Evolutionary conservation across 306 rosid genomes (phyloP).

Genomic region (Trifolium repens): DNA sequence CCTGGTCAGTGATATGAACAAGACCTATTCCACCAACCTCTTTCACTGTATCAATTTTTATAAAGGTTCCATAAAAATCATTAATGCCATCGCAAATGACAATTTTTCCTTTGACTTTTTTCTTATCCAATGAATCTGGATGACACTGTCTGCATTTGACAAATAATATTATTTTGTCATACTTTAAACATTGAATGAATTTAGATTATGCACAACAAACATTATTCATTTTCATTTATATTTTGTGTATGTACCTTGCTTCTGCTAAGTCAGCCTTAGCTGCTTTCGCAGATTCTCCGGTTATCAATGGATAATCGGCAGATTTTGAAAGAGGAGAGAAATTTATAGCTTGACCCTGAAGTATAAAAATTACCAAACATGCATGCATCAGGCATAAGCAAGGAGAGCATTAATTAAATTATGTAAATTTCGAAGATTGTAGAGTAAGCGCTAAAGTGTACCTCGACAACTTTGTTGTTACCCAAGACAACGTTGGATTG

Average conservation of each 20-base stretch:
- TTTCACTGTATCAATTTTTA: too few species aligned
- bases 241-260: conserved; percentile 57
- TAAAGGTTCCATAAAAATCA: conserved; percentile 29
- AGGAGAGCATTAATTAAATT: too few species aligned
- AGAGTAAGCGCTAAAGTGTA: background rate
- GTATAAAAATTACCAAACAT: background rate
- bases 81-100: conserved; percentile 55
- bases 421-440: too few species aligned
- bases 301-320: conserved; percentile 42
- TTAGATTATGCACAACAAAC: background rate
- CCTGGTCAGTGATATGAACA: conserved; percentile 46
- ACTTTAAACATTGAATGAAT: too few species aligned
- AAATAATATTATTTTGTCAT: too few species aligned
- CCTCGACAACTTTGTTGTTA: conserved; percentile 53
- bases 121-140: conserved; percentile 44
- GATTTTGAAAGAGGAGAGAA: conserved; percentile 48
- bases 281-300: conserved; percentile 52
- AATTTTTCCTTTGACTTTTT: conserved; percentile 65
- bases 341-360: conserved; percentile 62
- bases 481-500: conserved; percentile 65
- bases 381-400: too few species aligned
- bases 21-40: conserved; percentile 61
- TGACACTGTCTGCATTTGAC: conserved; percentile 54
- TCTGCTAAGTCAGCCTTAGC: conserved; percentile 8
- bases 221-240: too few species aligned